Evolutionary conservation across 805 yeast species (phyloP).

Genomic region (Nakazawaea laoshanensis): DNA sequence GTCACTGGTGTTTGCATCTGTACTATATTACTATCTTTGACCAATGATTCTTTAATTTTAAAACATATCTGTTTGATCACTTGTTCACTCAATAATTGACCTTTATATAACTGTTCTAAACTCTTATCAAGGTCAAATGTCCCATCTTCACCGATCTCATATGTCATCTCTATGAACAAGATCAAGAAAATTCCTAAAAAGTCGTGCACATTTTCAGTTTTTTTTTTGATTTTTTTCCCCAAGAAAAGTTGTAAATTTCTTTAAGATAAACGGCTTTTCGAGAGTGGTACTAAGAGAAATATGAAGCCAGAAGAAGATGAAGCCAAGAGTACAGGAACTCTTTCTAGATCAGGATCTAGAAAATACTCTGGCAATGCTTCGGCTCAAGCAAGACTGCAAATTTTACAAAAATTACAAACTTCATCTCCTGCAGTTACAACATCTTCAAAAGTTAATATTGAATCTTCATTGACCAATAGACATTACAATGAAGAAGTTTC

Average conservation of each 20-base stretch:
- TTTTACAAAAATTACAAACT: constrained; percentile 3
- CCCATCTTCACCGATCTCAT: not conserved
- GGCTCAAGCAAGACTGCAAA: constrained; percentile 4
- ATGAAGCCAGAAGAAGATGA: too few relatives aligned
- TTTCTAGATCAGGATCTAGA: constrained; percentile 7
- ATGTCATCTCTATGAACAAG: too few relatives aligned
- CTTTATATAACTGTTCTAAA: constrained; percentile 53
- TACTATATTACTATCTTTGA: constrained; percentile 80
- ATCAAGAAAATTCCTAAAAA: too few relatives aligned
- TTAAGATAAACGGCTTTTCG: not conserved
- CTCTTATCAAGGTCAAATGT: constrained; percentile 58
- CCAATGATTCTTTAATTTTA: constrained; percentile 72
- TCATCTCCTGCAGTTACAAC: constrained; percentile 2
- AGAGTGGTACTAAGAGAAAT: too few relatives aligned
- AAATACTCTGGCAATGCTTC: constrained; percentile 3
- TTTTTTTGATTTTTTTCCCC: too few relatives aligned
- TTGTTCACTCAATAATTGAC: constrained; percentile 62
- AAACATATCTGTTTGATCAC: constrained; percentile 68
- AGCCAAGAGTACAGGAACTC: too few relatives aligned
- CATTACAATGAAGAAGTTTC: not conserved
- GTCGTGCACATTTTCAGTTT: too few relatives aligned
- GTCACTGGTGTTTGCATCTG: constrained; percentile 82
- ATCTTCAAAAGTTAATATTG: constrained; percentile 1
- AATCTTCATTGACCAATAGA: constrained; percentile 1
- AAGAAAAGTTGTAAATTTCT: too few relatives aligned